Evolutionary conservation across 805 yeast genomes (phyloP).

Genomic region (Candida chilensis): DNA sequence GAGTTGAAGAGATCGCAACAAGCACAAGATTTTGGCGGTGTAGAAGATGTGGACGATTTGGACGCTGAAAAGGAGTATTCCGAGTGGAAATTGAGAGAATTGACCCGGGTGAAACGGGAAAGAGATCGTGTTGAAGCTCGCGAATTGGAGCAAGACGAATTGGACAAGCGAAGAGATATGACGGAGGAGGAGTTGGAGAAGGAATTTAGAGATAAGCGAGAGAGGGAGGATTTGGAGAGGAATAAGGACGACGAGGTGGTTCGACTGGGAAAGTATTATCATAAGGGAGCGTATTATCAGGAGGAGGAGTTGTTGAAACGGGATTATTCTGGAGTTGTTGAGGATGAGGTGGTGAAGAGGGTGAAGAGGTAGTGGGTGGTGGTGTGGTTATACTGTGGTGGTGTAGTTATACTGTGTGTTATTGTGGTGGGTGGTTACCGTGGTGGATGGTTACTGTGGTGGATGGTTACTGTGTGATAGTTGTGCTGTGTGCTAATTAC

Average conservation of each 20-base stretch:
- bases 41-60: slow-evolving; percentile 52
- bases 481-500: no score
- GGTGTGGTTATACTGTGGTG: slow-evolving; percentile 13
- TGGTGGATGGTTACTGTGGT: no score
- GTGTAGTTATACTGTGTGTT: no score
- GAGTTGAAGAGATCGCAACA: background rate
- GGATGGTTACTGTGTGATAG: no score
- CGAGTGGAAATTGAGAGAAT: slow-evolving; percentile 31
- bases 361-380: slow-evolving; percentile 13
- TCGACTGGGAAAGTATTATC: slow-evolving; percentile 13
- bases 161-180: slow-evolving; percentile 14
- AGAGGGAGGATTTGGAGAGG: slow-evolving; percentile 5
- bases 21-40: slow-evolving; percentile 7
- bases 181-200: slow-evolving; percentile 9
- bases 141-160: slow-evolving; percentile 22
- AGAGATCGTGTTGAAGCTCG: slow-evolving; percentile 13
- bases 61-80: slow-evolving; percentile 38
- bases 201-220: slow-evolving; percentile 7
- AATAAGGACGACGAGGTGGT: slow-evolving; percentile 3
- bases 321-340: slow-evolving; percentile 13
- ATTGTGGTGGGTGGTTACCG: no score
- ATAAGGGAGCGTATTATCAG: slow-evolving; percentile 20
- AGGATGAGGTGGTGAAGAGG: slow-evolving; percentile 16
- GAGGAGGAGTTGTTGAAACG: slow-evolving; percentile 20
- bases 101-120: slow-evolving; percentile 26